Base-by-base conservation (phyloP, 139 green algal species). In the Edaphochlamys debaryana region DNA sequence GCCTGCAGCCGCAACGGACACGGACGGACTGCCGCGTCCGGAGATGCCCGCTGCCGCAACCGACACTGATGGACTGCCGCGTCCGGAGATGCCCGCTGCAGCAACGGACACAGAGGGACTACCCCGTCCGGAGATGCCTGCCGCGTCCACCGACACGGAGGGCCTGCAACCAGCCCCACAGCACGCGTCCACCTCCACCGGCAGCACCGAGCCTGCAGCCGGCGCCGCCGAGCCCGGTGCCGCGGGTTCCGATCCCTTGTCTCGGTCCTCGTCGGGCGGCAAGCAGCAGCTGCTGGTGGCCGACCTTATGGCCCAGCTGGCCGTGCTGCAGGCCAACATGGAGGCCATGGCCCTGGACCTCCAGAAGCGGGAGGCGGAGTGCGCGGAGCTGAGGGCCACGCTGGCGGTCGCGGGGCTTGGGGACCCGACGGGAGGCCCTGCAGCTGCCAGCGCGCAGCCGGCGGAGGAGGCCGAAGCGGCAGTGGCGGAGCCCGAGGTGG, bases 261-360 rank as follows among this genome's bases (percentile, higher is more conserved):
- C n/a, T n/a, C n/a, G n/a, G n/a, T n/a, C n/a, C n/a, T n/a, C n/a
- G n/a, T n/a, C n/a, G n/a, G n/a, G n/a, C n/a, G n/a, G n/a, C n/a
- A n/a, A 42, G 50, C 9, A 63, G 52, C 15, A 67, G 52, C 79
- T 45, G 67, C 36, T 67, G 29, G 79, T 68, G n/a, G 32, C 52
- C 37, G 79, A 85, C 29, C 50, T 85, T 27, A 48, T 67, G 40
- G 36, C 67, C 1, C 37, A 70, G 67, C 50, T 85, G 37, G 50
- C 58, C 29, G 36, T 2, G 0, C n/a, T 69, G 67, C 36, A 69
- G 50, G 30, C 38, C 7, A 36, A 4, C 30, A 62, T 78, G 67
- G 79, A 69, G 29, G 29, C 25, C 1, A 36, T 70, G 50, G 50
- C 40, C 17, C 20, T 11, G 19, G 36, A 85, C 67, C 50, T 85